A percentile compares a stretch with the other conserved stretches of the same genome.
Conservation (phyloP, 768 basidiomycete species). For the Lactarius indigo region DNA sequence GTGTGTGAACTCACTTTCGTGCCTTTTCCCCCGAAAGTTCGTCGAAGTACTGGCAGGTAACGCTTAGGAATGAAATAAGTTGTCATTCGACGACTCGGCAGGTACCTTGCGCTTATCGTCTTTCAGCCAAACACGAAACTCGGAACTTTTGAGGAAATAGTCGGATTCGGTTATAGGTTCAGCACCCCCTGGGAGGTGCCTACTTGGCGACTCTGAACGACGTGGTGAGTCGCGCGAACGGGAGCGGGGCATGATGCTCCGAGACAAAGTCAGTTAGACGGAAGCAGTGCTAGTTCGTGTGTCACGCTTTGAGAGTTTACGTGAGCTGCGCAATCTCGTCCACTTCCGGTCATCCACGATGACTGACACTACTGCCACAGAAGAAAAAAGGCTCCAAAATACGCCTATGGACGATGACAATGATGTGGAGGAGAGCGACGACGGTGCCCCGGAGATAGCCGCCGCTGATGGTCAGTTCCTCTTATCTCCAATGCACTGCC, state of each 20-base stretch:
- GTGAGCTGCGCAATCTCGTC: slow-evolving; percentile 11
- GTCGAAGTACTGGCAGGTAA: slow-evolving; percentile 68
- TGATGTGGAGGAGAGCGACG: slow-evolving; percentile 34
- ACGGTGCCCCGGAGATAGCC: slow-evolving; percentile 30
- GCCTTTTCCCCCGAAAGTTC: slow-evolving; percentile 81
- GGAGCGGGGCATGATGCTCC: slow-evolving; percentile 19
- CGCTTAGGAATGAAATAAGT: neutral
- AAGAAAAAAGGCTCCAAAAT: slow-evolving; percentile 23
- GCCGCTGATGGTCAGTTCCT: slow-evolving; percentile 34
- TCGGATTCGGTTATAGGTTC: slow-evolving; percentile 75
- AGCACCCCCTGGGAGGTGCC: slow-evolving; percentile 50
- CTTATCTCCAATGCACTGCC: neutral
- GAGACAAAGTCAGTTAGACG: neutral
- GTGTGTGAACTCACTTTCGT: slow-evolving; percentile 50
- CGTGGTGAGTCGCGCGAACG: slow-evolving; percentile 14
- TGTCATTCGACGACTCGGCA: slow-evolving; percentile 15
- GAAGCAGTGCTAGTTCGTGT: neutral
- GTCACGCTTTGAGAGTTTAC: slow-evolving; percentile 6
- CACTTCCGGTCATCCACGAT: slow-evolving; percentile 13
- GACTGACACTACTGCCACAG: slow-evolving; percentile 12
- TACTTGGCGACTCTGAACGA: slow-evolving; percentile 13
- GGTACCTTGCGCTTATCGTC: slow-evolving; percentile 60
- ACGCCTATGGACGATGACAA: slow-evolving; percentile 24
- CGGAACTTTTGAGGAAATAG: slow-evolving; percentile 85
- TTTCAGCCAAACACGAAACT: slow-evolving; percentile 86